Conservation (phyloP, 441 rosid species). For the Pelargonium fulgidum region DNA sequence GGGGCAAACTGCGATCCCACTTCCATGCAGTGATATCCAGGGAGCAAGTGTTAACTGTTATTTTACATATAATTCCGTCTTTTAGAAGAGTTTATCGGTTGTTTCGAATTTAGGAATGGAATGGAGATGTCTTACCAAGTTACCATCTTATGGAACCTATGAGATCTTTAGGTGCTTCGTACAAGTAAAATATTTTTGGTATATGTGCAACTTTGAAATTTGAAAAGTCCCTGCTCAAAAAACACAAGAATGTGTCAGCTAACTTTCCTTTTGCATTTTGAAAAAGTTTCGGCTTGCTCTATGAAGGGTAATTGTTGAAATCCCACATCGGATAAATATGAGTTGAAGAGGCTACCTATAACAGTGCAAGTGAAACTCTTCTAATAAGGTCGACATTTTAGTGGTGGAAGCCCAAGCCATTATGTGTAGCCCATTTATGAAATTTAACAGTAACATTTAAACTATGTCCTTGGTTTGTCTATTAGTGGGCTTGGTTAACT, state of each 20-base stretch:
- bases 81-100: not conserved
- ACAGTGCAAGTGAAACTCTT: no score
- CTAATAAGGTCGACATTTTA: no score
- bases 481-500: not conserved
- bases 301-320: no score
- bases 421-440: no score
- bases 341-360: no score
- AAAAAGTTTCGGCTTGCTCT: not conserved
- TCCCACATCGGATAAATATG: no score
- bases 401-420: no score
- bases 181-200: no score
- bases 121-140: not conserved
- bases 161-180: not conserved
- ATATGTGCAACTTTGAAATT: not conserved
- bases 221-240: not conserved
- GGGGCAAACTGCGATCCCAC: conserved; percentile 11
- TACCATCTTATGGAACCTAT: not conserved
- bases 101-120: not conserved
- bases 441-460: no score
- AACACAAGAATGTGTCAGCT: not conserved
- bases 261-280: not conserved
- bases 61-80: not conserved
- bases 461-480: not conserved
- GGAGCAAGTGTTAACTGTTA: not conserved
- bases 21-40: not conserved